These are phyloP conservation scores for Inga oerstediana DNA, from an alignment of 306 rosid species.

Conservation along the genomic window DNA sequence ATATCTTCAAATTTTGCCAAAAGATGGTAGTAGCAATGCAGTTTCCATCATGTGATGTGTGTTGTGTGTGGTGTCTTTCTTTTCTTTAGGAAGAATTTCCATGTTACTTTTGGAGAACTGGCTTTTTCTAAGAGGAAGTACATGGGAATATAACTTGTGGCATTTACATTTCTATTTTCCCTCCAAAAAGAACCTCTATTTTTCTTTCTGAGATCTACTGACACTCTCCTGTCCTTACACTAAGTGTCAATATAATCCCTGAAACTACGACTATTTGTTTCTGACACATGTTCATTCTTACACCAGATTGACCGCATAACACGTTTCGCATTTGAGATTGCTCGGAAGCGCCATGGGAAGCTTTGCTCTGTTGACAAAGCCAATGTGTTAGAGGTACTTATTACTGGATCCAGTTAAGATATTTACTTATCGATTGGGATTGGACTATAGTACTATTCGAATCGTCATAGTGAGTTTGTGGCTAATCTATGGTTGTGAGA, in stretches of 20 bases:
- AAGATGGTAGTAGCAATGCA: neutral
- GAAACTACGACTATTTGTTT: slow-evolving; percentile 20
- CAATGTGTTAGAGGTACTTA: slow-evolving; percentile 88
- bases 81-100: neutral
- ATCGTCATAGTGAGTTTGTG: neutral
- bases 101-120: neutral
- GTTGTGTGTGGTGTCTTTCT: neutral
- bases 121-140: slow-evolving; percentile 17
- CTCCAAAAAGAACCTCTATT: neutral
- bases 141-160: slow-evolving; percentile 3
- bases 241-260: slow-evolving; percentile 19
- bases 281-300: slow-evolving; percentile 26
- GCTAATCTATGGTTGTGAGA: neutral
- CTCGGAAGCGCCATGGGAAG: slow-evolving; percentile 73
- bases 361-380: slow-evolving; percentile 97
- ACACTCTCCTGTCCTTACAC: slow-evolving; percentile 4
- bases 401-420: slow-evolving; percentile 12
- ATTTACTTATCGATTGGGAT: neutral
- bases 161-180: slow-evolving; percentile 13
- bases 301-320: slow-evolving; percentile 90
- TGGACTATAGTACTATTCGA: neutral
- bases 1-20: neutral
- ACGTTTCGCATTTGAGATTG: slow-evolving; percentile 81
- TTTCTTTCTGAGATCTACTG: slow-evolving; percentile 6
- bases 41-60: neutral